phyloP scores from a whole-genome alignment of 2,329 filamentous ascomycete species.

The Exophiala xenobiotica region DNA sequence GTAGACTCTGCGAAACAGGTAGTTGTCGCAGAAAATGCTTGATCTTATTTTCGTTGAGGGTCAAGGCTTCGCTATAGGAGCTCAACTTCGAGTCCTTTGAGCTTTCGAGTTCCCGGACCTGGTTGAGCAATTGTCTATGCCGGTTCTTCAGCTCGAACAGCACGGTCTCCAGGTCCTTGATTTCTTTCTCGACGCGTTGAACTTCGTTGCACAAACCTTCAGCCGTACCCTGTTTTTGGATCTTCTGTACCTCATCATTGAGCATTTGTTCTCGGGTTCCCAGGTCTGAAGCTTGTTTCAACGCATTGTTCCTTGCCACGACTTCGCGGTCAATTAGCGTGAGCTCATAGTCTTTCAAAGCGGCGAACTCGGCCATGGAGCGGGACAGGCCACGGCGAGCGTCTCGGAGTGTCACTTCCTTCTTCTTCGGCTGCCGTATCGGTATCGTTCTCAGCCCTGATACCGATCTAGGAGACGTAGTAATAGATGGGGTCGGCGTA shows the following conservation, averaged over 20 bases:
- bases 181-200: constrained; percentile 54
- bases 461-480: constrained; percentile 28
- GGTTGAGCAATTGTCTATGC: constrained; percentile 53
- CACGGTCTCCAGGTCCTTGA: constrained; percentile 56
- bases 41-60: constrained; percentile 56
- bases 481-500: constrained; percentile 42
- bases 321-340: constrained; percentile 49
- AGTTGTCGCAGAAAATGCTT: constrained; percentile 52
- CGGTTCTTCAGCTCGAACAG: constrained; percentile 56
- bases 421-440: constrained; percentile 40
- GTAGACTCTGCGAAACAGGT: constrained; percentile 41
- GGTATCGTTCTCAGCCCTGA: constrained; percentile 40
- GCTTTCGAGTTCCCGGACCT: constrained; percentile 56
- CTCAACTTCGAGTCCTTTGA: constrained; percentile 58
- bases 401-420: constrained; percentile 52
- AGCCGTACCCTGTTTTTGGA: constrained; percentile 48
- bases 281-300: constrained; percentile 54
- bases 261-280: constrained; percentile 51
- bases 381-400: constrained; percentile 58
- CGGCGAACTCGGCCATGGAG: constrained; percentile 57
- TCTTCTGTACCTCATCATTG: constrained; percentile 48
- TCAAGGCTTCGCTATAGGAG: constrained; percentile 57
- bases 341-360: constrained; percentile 58
- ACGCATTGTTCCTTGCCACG: constrained; percentile 45
- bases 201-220: constrained; percentile 52